phyloP scores from a whole-genome alignment of 306 rosid species.

The Castanopsis chinensis region DNA sequence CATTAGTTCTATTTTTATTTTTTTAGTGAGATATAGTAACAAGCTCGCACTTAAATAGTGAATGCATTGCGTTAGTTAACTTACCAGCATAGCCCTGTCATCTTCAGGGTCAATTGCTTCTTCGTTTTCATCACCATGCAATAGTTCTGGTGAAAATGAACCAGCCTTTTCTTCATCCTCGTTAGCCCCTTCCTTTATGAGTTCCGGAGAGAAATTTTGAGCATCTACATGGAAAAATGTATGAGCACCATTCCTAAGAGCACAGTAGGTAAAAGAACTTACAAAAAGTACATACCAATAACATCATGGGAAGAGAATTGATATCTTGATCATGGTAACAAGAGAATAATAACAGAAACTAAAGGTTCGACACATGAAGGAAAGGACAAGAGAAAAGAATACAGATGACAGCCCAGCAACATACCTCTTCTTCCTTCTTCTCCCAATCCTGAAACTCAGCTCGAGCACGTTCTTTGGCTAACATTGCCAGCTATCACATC shows the following conservation, averaged over 20 bases:
- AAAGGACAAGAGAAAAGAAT: too few relatives aligned
- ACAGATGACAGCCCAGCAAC: too few relatives aligned
- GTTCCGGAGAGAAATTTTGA: conserved; percentile 69
- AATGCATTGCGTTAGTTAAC: neutral
- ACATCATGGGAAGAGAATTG: conserved; percentile 28
- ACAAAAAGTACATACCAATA: conserved; percentile 41
- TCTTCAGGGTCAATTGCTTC: conserved; percentile 93
- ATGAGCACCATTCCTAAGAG: neutral
- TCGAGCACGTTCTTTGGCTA: too few relatives aligned
- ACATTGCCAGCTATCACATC: too few relatives aligned
- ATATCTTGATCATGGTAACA: neutral
- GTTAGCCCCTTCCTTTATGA: conserved; percentile 48
- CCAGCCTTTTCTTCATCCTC: conserved; percentile 71
- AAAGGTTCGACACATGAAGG: too few relatives aligned
- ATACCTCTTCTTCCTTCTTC: too few relatives aligned
- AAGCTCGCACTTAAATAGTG: conserved; percentile 1
- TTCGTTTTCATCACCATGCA: conserved; percentile 82
- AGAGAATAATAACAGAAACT: conserved; percentile 1
- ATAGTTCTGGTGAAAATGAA: conserved; percentile 81
- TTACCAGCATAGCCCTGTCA: conserved; percentile 78
- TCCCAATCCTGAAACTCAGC: too few relatives aligned
- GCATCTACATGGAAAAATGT: conserved; percentile 36
- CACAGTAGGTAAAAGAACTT: conserved; percentile 1
- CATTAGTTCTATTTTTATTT: neutral
- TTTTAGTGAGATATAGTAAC: neutral